Evolutionary conservation across 176 grass and related monocot species (phyloP), one percentile per base, ranked within the genome.

Genomic region (Triticum monococcum): DNA sequence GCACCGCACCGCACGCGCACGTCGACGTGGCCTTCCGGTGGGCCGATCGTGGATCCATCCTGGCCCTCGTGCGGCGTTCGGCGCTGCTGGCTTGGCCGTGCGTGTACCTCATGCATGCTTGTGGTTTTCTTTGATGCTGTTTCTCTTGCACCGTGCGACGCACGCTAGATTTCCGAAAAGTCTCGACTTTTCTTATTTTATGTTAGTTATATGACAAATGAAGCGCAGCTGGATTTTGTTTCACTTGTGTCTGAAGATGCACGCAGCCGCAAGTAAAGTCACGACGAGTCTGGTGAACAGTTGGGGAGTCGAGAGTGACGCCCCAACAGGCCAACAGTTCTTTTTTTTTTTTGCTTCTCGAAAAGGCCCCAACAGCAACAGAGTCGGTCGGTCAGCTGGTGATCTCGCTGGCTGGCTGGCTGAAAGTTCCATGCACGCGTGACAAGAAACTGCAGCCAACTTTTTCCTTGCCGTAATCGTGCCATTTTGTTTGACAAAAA

Each of bases 401-500:
- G 26, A 28, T 28, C 26, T 28, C 26, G 26, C 26, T 28, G 26
- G 26, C 26, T 28, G 26, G 26, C 26, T 28, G 26, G 26, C 26
- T 82, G 50, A 66, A 76, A 67, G 26, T 40, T 54, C 28, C 84
- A 86, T 79, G 75, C 24, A 4, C 0, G 50, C 5, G 16, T 62
- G 14, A 14, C 74, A 57, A 14, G 74, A 56, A 68, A 85, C 30
- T 31, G 7, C 62, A 14, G 36, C 7, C 5, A 8, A 8, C 9
- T 56, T 57, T 25, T 40, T 0, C 17, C 14, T 72, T 57, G 28
- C 76, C 32, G 14, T 16, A 60, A 60, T 50, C 64, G 68, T 24
- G 57, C 16, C 75, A 60, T 80, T 48, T 70, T 86, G 78, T 37
- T 56, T 68, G n/a, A 41, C 35, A 59, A 10, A 10, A 86, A 12